These are phyloP conservation scores for Neonectria ditissima DNA, from an alignment of 2,329 filamentous ascomycete species.

Conservation along the genomic window DNA sequence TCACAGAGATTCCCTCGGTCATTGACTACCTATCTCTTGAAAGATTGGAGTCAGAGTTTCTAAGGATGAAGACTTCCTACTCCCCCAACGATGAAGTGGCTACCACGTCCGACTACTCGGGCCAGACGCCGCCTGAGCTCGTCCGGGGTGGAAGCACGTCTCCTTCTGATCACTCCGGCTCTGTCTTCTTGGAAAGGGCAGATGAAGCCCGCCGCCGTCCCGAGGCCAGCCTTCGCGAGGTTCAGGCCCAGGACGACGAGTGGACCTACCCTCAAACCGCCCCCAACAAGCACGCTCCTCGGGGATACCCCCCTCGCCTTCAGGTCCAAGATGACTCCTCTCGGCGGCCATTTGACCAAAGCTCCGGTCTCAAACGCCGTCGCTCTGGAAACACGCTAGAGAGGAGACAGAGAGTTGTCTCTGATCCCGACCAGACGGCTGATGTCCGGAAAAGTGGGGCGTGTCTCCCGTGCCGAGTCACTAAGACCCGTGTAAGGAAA, in stretches of 20 bases:
- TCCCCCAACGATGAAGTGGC: constrained; percentile 49
- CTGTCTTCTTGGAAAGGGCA: constrained; percentile 47
- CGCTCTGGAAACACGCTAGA: constrained; percentile 49
- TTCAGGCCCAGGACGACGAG: constrained; percentile 54
- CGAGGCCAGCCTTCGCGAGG: constrained; percentile 49
- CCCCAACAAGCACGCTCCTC: constrained; percentile 47
- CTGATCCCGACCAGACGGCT: constrained; percentile 59
- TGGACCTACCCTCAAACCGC: constrained; percentile 56
- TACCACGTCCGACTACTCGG: constrained; percentile 52
- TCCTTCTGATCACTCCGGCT: constrained; percentile 55
- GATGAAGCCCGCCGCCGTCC: constrained; percentile 48
- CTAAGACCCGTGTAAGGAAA: constrained; percentile 60
- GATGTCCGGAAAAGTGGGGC: constrained; percentile 62
- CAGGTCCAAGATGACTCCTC: constrained; percentile 47
- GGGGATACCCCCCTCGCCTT: constrained; percentile 49
- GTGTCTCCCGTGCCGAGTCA: constrained; percentile 61
- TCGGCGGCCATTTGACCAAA: constrained; percentile 38
- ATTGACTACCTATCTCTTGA: constrained; percentile 51
- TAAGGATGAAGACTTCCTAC: constrained; percentile 51
- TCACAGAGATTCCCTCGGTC: constrained; percentile 51
- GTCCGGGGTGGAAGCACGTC: constrained; percentile 54
- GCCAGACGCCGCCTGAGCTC: constrained; percentile 54
- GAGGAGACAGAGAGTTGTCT: constrained; percentile 53
- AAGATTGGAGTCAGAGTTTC: constrained; percentile 46
- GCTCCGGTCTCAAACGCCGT: constrained; percentile 52